phyloP scores from a whole-genome alignment of 2,329 filamentous ascomycete species.

The Hymenoscyphus scutula region DNA sequence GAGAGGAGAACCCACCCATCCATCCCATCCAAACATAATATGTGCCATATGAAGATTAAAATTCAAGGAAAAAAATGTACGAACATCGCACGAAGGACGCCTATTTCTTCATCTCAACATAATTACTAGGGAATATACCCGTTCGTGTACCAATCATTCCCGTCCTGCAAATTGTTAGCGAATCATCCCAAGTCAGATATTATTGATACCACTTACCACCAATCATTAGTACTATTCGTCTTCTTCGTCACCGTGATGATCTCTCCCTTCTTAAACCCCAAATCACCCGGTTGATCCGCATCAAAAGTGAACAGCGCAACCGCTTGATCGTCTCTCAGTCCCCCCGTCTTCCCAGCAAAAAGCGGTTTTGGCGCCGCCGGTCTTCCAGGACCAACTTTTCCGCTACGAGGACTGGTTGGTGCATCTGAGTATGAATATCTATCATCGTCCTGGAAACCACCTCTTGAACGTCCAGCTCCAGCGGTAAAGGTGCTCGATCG shows the following conservation, averaged over 20 bases:
- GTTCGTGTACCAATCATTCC: constrained; percentile 80
- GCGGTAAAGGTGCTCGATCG: constrained; percentile 26
- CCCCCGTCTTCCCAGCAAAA: constrained; percentile 60
- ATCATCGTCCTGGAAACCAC: constrained; percentile 44
- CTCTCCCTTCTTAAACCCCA: constrained; percentile 97
- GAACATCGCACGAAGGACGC: not conserved
- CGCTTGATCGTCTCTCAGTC: constrained; percentile 72
- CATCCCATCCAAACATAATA: not conserved
- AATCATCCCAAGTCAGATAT: not conserved
- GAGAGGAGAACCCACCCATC: not conserved
- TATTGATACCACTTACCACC: constrained; percentile 68
- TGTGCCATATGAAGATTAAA: not conserved
- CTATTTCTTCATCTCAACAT: constrained; percentile 63
- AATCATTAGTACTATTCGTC: constrained; percentile 91
- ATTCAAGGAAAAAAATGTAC: not conserved
- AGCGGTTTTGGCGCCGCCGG: constrained; percentile 88
- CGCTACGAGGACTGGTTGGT: constrained; percentile 40
- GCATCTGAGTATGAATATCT: constrained; percentile 55
- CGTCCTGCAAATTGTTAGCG: constrained; percentile 57
- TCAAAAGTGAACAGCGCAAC: constrained; percentile 93
- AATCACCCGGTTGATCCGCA: constrained; percentile 84
- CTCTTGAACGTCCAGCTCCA: constrained; percentile 42
- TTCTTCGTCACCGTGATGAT: constrained; percentile 92
- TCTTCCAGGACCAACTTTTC: constrained; percentile 60
- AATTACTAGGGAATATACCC: constrained; percentile 90